These are phyloP conservation scores for Lentinula guzmanii DNA, from an alignment of 768 basidiomycete genomes.

Conservation along the genomic window DNA sequence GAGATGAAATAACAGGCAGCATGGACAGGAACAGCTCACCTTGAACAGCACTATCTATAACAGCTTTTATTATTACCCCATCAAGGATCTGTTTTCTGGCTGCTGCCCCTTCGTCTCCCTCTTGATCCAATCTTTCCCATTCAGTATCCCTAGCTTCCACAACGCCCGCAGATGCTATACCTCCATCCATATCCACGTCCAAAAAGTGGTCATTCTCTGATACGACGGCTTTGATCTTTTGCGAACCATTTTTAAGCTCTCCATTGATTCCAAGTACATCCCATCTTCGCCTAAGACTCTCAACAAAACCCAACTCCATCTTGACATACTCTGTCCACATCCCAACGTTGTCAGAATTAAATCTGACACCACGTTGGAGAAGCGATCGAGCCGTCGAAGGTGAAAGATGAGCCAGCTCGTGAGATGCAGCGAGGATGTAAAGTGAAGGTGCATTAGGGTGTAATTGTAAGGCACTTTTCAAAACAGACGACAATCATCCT, in stretches of 20 bases:
- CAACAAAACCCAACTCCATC: constrained; percentile 85
- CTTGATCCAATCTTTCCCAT: constrained; percentile 39
- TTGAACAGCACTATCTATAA: constrained; percentile 69
- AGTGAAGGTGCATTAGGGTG: constrained; percentile 75
- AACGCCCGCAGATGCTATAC: constrained; percentile 17
- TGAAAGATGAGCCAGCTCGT: constrained; percentile 70
- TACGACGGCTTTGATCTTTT: constrained; percentile 13
- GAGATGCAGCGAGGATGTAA: constrained; percentile 80
- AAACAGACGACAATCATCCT: background rate
- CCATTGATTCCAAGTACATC: constrained; percentile 60
- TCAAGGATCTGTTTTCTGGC: constrained; percentile 66
- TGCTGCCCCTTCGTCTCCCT: constrained; percentile 36
- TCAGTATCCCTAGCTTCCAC: constrained; percentile 34
- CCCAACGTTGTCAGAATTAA: constrained; percentile 65
- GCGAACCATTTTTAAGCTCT: constrained; percentile 11
- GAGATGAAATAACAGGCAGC: background rate
- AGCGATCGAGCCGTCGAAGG: constrained; percentile 78
- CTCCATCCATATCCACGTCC: constrained; percentile 13
- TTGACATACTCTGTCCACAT: constrained; percentile 89
- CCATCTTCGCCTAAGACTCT: constrained; percentile 76
- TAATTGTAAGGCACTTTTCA: constrained; percentile 71
- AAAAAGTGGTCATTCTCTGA: background rate
- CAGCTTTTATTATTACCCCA: constrained; percentile 74
- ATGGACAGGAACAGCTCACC: constrained; percentile 33
- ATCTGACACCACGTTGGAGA: constrained; percentile 78